Evolutionary conservation across 2,329 filamentous ascomycete genomes (phyloP).

Genomic region (Metarhizium brunneum): DNA sequence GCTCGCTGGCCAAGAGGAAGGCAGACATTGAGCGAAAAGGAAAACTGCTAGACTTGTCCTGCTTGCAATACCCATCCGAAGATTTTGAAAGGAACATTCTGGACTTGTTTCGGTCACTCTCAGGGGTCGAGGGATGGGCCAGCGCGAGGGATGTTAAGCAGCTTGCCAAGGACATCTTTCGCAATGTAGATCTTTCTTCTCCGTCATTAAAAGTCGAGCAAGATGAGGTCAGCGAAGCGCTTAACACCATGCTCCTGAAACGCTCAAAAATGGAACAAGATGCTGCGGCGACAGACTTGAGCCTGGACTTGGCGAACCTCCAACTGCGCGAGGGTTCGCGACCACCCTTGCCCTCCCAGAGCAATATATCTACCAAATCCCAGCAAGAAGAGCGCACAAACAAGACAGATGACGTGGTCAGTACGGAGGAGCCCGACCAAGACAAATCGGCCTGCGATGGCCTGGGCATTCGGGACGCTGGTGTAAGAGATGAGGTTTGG

Average conservation of each 20-base stretch:
- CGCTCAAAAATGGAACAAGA: background rate
- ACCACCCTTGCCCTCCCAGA: background rate
- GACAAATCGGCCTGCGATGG: background rate
- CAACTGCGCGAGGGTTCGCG: background rate
- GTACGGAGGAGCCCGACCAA: background rate
- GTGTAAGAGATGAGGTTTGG: conserved; percentile 54
- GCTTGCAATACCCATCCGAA: conserved; percentile 12
- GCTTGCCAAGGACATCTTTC: conserved; percentile 41
- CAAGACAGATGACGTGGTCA: background rate
- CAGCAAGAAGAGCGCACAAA: background rate
- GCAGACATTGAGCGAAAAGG: conserved; percentile 8
- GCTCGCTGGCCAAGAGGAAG: conserved; percentile 28
- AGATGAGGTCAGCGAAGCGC: conserved; percentile 3
- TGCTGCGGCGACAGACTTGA: background rate
- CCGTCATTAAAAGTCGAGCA: conserved; percentile 11
- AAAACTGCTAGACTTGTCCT: conserved; percentile 14
- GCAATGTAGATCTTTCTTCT: conserved; percentile 13
- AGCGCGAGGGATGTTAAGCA: conserved; percentile 54
- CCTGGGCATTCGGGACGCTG: conserved; percentile 36
- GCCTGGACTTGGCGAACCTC: background rate
- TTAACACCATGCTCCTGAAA: conserved; percentile 15
- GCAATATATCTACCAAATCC: background rate
- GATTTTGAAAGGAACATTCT: conserved; percentile 8
- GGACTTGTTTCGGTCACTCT: conserved; percentile 29
- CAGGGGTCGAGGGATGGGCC: conserved; percentile 43